Evolutionary conservation across 208 protist species (phyloP).

Genomic region (Naegleria gruberi): DNA sequence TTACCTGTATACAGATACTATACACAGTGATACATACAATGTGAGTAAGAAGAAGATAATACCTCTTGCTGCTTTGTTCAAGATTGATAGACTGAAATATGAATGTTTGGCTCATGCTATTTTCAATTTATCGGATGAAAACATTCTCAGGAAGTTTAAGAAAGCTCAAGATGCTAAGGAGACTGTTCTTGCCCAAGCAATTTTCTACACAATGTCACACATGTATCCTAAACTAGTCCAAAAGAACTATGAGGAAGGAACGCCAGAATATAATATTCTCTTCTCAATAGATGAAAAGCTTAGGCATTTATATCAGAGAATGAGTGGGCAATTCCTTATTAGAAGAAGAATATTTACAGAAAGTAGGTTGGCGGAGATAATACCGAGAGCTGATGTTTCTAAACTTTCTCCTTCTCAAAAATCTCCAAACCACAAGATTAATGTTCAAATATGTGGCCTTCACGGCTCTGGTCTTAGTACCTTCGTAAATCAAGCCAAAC

Average conservation of each 20-base stretch:
- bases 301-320: background rate
- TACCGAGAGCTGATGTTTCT: background rate
- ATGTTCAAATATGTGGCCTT: background rate
- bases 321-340: background rate
- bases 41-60: background rate
- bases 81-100: background rate
- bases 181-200: background rate
- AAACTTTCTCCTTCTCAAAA: background rate
- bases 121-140: background rate
- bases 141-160: background rate
- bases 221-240: background rate
- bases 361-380: background rate
- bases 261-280: background rate
- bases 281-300: background rate
- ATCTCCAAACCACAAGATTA: background rate
- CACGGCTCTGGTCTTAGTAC: background rate
- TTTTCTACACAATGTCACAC: background rate
- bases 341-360: background rate
- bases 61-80: background rate
- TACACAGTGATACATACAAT: background rate
- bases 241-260: background rate
- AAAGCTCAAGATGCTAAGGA: background rate
- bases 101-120: background rate
- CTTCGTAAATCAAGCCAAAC: background rate
- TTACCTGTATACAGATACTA: background rate